Percentiles rank a stretch among this genome's conserved stretches.
These are phyloP conservation scores for Podospora bellae-mahoneyi DNA, from an alignment of 495 filamentous ascomycete species.

Conservation along the genomic window DNA sequence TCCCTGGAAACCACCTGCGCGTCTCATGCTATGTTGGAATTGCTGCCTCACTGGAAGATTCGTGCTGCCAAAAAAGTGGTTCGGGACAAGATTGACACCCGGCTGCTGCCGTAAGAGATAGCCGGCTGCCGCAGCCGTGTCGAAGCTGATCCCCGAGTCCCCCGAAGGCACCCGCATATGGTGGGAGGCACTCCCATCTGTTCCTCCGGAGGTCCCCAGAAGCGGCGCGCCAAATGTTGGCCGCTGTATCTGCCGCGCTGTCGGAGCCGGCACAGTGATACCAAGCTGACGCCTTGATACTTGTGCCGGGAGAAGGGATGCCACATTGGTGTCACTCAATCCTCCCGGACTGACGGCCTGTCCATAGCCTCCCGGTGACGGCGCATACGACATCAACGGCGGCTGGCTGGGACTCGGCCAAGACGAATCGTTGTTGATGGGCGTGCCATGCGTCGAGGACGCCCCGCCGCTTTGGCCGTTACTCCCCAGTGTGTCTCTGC, in stretches of 20 bases:
- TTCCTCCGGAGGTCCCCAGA: neutral
- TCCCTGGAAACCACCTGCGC: neutral
- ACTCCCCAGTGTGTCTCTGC: conserved; percentile 4
- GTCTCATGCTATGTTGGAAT: neutral
- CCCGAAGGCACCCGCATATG: conserved; percentile 3
- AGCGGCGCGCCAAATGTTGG: neutral
- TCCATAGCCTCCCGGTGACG: neutral
- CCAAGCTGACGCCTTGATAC: neutral
- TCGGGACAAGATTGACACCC: neutral
- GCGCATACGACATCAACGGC: conserved; percentile 1
- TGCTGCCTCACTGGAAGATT: conserved; percentile 2
- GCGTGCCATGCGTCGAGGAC: conserved; percentile 1
- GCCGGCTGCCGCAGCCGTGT: neutral
- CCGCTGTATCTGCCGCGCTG: neutral
- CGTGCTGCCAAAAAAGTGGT: neutral
- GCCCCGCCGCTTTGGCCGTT: neutral
- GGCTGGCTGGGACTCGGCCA: conserved; percentile 1
- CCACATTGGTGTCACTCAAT: neutral
- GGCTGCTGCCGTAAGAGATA: neutral
- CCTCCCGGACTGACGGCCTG: neutral
- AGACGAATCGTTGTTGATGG: neutral
- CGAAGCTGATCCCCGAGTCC: conserved; percentile 8
- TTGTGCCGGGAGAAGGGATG: neutral
- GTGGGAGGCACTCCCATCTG: neutral
- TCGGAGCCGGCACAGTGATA: neutral